A percentile compares a stretch with the other conserved stretches of the same genome.
Evolutionary conservation across 768 basidiomycete genomes (phyloP).

Genomic region (Inosperma sp.): DNA sequence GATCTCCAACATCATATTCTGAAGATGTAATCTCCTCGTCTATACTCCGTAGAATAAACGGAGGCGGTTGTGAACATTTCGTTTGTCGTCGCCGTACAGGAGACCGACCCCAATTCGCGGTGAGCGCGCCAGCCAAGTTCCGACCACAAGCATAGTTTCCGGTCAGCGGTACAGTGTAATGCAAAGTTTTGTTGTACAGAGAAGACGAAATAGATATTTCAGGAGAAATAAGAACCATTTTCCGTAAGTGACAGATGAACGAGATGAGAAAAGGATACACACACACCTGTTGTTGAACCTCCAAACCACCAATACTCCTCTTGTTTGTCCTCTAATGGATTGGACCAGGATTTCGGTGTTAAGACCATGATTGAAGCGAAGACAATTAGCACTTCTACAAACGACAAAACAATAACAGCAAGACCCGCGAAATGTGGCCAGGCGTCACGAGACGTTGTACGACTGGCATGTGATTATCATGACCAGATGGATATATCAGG

Average conservation of each 20-base stretch:
- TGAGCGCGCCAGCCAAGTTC: constrained; percentile 11
- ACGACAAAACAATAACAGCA: constrained; percentile 5
- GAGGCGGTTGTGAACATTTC: constrained; percentile 9
- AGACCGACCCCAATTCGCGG: not conserved
- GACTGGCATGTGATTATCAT: too few relatives aligned
- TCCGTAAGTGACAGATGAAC: constrained; percentile 4
- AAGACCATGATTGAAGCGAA: constrained; percentile 13
- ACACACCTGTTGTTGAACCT: constrained; percentile 19
- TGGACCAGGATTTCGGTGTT: constrained; percentile 16
- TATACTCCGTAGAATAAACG: constrained; percentile 21
- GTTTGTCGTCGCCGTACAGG: constrained; percentile 1
- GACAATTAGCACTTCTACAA: constrained; percentile 18
- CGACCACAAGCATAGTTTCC: not conserved
- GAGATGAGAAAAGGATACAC: not conserved
- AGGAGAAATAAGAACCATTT: not conserved
- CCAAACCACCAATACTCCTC: constrained; percentile 26
- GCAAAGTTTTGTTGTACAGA: not conserved
- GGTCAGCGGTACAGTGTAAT: not conserved
- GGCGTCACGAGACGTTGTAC: too few relatives aligned
- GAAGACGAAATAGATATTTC: constrained; percentile 7
- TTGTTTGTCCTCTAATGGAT: constrained; percentile 11
- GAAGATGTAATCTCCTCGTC: constrained; percentile 21
- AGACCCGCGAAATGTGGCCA: constrained; percentile 12
- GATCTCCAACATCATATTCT: constrained; percentile 21
- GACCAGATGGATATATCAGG: too few relatives aligned